Conservation (phyloP, 495 filamentous ascomycete species). For the Lophium mytilinum region DNA sequence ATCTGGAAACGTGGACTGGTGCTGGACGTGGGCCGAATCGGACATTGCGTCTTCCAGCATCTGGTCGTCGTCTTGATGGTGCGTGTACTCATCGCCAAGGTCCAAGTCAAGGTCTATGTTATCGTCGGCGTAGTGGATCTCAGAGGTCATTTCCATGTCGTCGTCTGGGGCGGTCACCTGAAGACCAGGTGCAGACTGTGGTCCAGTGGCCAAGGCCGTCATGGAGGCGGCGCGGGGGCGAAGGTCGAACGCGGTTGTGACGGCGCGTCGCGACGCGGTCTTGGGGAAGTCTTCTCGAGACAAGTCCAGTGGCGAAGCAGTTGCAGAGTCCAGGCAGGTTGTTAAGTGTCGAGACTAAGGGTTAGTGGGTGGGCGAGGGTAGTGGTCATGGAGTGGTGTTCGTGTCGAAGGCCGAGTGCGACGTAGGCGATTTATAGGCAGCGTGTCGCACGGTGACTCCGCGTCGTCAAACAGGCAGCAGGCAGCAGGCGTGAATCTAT, state of each 20-base stretch:
- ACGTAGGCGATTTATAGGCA: neutral
- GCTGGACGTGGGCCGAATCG: constrained; percentile 26
- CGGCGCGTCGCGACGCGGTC: neutral
- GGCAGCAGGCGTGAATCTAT: no score
- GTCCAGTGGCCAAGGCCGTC: neutral
- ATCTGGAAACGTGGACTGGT: constrained; percentile 24
- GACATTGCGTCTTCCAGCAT: constrained; percentile 45
- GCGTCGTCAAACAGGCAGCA: neutral
- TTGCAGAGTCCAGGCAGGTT: neutral
- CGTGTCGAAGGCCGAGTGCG: neutral
- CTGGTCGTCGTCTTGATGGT: constrained; percentile 53
- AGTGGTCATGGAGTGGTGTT: neutral
- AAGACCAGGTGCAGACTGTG: constrained; percentile 2
- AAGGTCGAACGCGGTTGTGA: neutral
- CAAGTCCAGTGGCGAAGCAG: neutral
- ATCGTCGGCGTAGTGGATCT: constrained; percentile 44
- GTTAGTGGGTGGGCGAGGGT: neutral
- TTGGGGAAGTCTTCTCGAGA: neutral
- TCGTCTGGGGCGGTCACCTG: constrained; percentile 33
- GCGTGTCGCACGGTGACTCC: neutral
- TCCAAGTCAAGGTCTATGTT: constrained; percentile 74
- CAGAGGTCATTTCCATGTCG: constrained; percentile 48
- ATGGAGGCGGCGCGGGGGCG: neutral
- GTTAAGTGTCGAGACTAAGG: neutral
- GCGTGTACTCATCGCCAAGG: constrained; percentile 36